Evolutionary conservation across 1,139 yeast genomes (phyloP), one percentile per base, ranked within the genome.

Genomic region (Yamadazyma buinensis): DNA sequence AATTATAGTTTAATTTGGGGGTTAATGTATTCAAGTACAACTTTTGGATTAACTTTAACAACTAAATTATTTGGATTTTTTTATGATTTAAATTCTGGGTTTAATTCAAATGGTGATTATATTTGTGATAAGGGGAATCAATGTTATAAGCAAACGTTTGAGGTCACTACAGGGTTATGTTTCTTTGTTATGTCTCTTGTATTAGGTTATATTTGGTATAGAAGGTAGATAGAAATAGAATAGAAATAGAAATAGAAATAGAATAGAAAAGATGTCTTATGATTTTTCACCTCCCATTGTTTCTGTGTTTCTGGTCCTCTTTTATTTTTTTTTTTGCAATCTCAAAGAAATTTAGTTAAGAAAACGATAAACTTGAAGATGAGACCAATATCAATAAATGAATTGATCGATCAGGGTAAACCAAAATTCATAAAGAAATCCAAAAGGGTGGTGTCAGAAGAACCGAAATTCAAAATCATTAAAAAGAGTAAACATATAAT

Each of bases 1-100:
- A 72, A 79, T 26, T 85, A 84, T 54, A 80, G 88, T 35, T 82
- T 87, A 26, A 73, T 85, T 27, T 87, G 95, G 95, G 94, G 95
- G 0, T 51, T 80, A 20, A 61, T 81, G 45, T 78, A 82, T 19
- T 76, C 84, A 1, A 79, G 83, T 32, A 54, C 73, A 35, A 58
- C 75, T 48, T 47, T 59, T 34, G 67, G 67, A 0, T 51, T 61
- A 28, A 46, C 67, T 32, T 13, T 63, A 38, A 46, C 66, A 64
- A 57, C 75, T 42, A 57, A 62, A 49, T 38, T 69, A 39, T 64
- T 67, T 55, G 70, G 75, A 24, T 40, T 50, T 29, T 49, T 61
- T 11, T 69, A 69, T 40, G 77, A 71, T 42, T 29, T 28, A 10
- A 39, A 44, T 27, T 44, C 50, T 2, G 51, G 44, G 32, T 53